Conservation (phyloP, 371 early-diverging fungal species). For the Smittium culicis region DNA sequence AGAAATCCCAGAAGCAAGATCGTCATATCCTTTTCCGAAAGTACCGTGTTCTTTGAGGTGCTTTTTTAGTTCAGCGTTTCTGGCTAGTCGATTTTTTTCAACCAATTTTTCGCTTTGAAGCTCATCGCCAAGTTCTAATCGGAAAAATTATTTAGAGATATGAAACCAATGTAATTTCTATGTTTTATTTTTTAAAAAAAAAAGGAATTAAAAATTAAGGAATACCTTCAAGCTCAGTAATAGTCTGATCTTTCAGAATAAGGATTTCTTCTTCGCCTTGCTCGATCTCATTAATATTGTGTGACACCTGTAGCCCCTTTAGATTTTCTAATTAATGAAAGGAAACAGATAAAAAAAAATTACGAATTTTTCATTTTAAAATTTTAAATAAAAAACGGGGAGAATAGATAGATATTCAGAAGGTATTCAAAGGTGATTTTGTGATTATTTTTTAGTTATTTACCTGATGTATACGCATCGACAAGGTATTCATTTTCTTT, state of each 20-base stretch:
- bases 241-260: conserved; percentile 69
- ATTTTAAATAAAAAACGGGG: too few relatives aligned
- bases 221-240: conserved; percentile 19
- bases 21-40: conserved; percentile 39
- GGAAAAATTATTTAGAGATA: conserved; percentile 6
- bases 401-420: too few relatives aligned
- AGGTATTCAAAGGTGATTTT: too few relatives aligned
- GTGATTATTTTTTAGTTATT: too few relatives aligned
- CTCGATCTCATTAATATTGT: conserved; percentile 51
- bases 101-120: conserved; percentile 15
- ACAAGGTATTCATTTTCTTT: too few relatives aligned
- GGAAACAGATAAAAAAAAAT: too few relatives aligned
- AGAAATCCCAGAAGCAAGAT: background rate
- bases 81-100: conserved; percentile 16
- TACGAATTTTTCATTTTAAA: too few relatives aligned
- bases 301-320: conserved; percentile 61
- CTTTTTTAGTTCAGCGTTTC: conserved; percentile 23
- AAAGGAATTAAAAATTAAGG: background rate
- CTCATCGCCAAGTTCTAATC: conserved; percentile 11
- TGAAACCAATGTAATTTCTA: conserved; percentile 4
- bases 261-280: conserved; percentile 67
- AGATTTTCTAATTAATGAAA: conserved; percentile 47
- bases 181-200: conserved; percentile 5
- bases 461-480: too few relatives aligned
- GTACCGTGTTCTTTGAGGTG: conserved; percentile 44